Evolutionary conservation across 495 filamentous ascomycete genomes (phyloP), one percentile per base, ranked within the genome.

Genomic region (Neurospora discreta): DNA sequence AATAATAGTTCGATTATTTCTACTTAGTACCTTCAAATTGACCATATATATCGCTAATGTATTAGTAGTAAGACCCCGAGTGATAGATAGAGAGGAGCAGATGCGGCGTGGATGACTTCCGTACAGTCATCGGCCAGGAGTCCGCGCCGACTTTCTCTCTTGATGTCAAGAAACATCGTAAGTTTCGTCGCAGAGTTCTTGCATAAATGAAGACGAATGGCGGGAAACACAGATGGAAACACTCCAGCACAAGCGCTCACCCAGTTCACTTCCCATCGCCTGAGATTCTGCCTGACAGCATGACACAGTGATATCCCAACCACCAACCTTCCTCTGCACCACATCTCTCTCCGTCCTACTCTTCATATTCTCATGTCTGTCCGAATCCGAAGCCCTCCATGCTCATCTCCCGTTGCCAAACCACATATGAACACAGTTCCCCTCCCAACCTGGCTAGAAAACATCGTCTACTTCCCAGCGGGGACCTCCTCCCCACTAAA

Each of bases 371-470:
- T 1, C 11, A 52, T 52, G 43, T 10, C 7, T 44, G 3, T 44
- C 43, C 43, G 43, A 8, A 20, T 10, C 43, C 7, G 7, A 58
- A 58, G 26, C 26, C 20, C 46, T 26, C 1, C 3, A 1, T 5
- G 1, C 46, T 36, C 23, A 30, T 5, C 67, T 72, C 39, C 71
- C 67, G 1, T 58, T 71, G 7, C 70, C 39, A 36, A 26, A 39
- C 39, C 38, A 30, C 30, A 23, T 69, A 4, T 39, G 77, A 40
- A 70, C 78, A 36, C 74, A 81, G 71, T 80, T 80, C 46, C 75
- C 82, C 68, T 44, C 76, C 76, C 74, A 0, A 78, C 77, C 43
- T 82, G 79, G 80, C 33, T 82, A 33, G 82, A 84, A 43, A 84
- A 84, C 68, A 80, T 84, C 30, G 80, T 80, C 60, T 83, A 23